phyloP scores from a whole-genome alignment of 768 basidiomycete genomes.

The Hortiboletus flavorubellus region DNA sequence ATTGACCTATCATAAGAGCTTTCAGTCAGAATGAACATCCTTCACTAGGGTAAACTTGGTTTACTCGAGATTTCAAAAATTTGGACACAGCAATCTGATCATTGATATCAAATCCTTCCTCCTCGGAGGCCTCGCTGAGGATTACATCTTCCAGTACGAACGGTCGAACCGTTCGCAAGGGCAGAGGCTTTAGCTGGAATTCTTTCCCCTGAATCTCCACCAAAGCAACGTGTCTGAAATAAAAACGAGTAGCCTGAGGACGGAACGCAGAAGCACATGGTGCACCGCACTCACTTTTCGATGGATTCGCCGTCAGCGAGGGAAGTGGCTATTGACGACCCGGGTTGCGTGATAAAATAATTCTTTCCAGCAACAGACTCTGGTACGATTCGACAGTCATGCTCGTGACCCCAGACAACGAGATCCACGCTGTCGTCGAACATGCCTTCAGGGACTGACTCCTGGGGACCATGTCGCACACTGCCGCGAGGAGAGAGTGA shows the following conservation, averaged over 20 bases:
- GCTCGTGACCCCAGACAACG: conserved; percentile 98
- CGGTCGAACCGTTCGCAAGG: conserved; percentile 88
- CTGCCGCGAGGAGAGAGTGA: conserved; percentile 38
- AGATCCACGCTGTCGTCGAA: conserved; percentile 94
- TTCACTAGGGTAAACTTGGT: conserved; percentile 3
- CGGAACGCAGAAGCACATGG: not conserved
- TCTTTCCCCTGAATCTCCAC: conserved; percentile 85
- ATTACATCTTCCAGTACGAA: conserved; percentile 85
- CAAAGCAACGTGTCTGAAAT: conserved; percentile 81
- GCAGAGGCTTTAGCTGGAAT: conserved; percentile 81
- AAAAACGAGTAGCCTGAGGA: not conserved
- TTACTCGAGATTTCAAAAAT: conserved; percentile 70
- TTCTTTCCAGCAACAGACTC: conserved; percentile 88
- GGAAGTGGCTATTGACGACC: conserved; percentile 92
- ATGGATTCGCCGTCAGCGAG: conserved; percentile 90
- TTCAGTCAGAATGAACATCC: not conserved
- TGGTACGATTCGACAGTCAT: conserved; percentile 91
- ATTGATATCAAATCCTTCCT: conserved; percentile 69
- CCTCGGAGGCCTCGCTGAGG: conserved; percentile 73
- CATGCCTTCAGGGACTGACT: conserved; percentile 93
- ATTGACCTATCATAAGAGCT: conserved; percentile 52
- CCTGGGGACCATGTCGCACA: conserved; percentile 92
- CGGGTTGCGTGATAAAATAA: conserved; percentile 93
- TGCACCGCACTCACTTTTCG: conserved; percentile 61
- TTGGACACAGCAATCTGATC: conserved; percentile 84